phyloP scores from a whole-genome alignment of 208 protist genomes.

The Naegleria fowleri region DNA sequence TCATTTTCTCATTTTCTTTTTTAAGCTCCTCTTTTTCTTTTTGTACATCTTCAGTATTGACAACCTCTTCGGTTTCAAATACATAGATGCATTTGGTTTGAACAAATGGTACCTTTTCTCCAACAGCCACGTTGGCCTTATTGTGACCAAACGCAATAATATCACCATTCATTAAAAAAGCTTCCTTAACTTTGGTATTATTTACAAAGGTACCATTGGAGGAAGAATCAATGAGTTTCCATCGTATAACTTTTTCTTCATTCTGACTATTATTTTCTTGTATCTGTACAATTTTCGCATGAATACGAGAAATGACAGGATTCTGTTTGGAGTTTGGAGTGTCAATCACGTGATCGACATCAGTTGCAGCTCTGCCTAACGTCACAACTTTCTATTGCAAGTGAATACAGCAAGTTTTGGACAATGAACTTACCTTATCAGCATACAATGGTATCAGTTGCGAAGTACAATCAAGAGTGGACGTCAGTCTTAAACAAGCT shows the following conservation, averaged over 20 bases:
- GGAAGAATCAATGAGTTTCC: not conserved
- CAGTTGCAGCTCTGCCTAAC: not conserved
- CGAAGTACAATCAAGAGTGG: not conserved
- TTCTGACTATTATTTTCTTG: not conserved
- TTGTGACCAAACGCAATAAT: not conserved
- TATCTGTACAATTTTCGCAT: not conserved
- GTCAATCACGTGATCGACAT: not conserved
- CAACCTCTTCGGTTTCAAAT: not conserved
- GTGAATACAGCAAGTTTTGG: not conserved
- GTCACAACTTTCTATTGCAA: not conserved
- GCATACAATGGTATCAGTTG: not conserved
- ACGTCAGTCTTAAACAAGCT: not conserved
- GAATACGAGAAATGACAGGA: not conserved
- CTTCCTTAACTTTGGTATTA: constrained; percentile 8
- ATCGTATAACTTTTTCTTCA: not conserved
- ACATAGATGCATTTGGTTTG: not conserved
- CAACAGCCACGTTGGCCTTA: not conserved
- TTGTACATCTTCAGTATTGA: too few species aligned
- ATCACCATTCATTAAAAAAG: not conserved
- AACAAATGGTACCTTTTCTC: not conserved
- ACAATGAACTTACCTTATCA: not conserved
- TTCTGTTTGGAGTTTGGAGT: not conserved
- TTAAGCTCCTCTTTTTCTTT: not conserved
- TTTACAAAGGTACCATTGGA: constrained; percentile 17
- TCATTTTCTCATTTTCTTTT: not conserved